Base-by-base conservation (phyloP, 352 stramenopile genomes). In the Phytophthora pistaciae region DNA sequence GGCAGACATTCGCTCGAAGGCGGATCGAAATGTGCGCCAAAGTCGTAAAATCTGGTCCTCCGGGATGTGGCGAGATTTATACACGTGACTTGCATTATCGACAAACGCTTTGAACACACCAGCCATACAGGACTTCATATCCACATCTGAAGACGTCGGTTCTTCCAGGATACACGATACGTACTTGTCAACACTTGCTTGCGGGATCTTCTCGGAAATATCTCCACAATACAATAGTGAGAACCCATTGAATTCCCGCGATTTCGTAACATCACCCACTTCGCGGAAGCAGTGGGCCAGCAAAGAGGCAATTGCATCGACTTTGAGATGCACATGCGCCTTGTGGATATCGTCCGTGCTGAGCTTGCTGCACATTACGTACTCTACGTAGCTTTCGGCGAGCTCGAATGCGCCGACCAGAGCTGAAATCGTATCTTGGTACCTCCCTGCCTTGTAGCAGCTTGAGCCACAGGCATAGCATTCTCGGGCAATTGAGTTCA, bases 401-500 rank as follows among this genome's bases (percentile, higher is more conserved):
- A 92, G 49, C 16, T 80, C 74, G 23, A 94, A 91, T 11, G 78
- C 66, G n/a, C 70, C 68, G 7, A 72, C 74, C 29, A 94, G 59
- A 44, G 75, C 72, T 38, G 62, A 74, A 38, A 85, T 75, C 20
- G 83, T 90, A 9, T 74, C 71, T 36, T 65, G 67, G 38, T 79
- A 77, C 18, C 82, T 75, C 9, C 78, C 66, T 23, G 54, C 64
- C 61, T 92, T 90, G 66, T 87, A 94, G 40, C 79, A 88, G 11
- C 57, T 60, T 29, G 68, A 76, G 0, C 82, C 84, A 57, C 78
- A 91, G 20, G 56, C 74, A 59, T 92, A 94, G 64, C 83, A 82
- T 57, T 94, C 86, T 49, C 84, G 74, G 54, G 82, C 81, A 66
- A 94, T 80, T 14, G 62, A 70, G 25, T 90, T 88, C n/a, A 94